These are phyloP conservation scores for Kodamaea ohmeri DNA, from an alignment of 1,139 yeast genomes.

Conservation along the genomic window DNA sequence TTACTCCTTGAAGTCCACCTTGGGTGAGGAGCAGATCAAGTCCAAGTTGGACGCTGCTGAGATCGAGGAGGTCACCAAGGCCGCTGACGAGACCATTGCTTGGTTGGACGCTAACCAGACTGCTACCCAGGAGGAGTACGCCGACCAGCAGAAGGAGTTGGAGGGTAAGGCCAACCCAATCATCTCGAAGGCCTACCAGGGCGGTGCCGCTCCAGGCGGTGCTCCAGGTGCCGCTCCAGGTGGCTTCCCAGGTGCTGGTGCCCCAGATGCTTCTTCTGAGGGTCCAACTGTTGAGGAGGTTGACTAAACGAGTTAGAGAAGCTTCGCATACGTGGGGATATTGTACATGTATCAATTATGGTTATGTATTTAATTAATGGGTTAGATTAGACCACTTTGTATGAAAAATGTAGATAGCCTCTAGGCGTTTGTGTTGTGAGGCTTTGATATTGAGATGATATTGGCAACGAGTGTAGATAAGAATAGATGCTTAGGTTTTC, in stretches of 20 bases:
- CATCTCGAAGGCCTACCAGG: constrained; percentile 88
- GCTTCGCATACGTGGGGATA: neutral
- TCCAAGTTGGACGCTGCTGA: constrained; percentile 82
- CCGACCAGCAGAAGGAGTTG: constrained; percentile 90
- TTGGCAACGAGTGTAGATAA: neutral
- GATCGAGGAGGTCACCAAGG: constrained; percentile 73
- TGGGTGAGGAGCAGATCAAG: constrained; percentile 76
- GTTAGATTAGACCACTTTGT: constrained; percentile 2
- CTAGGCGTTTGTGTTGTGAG: neutral
- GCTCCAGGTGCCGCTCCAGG: constrained; percentile 66
- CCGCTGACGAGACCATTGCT: constrained; percentile 79
- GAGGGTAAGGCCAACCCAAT: constrained; percentile 93
- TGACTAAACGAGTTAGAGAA: constrained; percentile 47
- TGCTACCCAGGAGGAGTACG: constrained; percentile 83
- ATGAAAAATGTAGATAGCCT: neutral
- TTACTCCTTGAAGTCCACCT: constrained; percentile 82
- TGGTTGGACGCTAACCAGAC: constrained; percentile 90
- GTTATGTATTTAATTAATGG: constrained; percentile 13
- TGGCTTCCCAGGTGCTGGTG: constrained; percentile 64
- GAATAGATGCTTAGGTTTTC: too few relatives aligned
- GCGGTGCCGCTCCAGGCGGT: constrained; percentile 55
- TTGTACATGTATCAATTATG: constrained; percentile 8
- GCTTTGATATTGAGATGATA: too few relatives aligned
- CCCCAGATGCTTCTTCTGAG: constrained; percentile 64
- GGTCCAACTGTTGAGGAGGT: constrained; percentile 96